Conservation (phyloP, 2,329 filamentous ascomycete species). For the Alternaria arborescens region DNA sequence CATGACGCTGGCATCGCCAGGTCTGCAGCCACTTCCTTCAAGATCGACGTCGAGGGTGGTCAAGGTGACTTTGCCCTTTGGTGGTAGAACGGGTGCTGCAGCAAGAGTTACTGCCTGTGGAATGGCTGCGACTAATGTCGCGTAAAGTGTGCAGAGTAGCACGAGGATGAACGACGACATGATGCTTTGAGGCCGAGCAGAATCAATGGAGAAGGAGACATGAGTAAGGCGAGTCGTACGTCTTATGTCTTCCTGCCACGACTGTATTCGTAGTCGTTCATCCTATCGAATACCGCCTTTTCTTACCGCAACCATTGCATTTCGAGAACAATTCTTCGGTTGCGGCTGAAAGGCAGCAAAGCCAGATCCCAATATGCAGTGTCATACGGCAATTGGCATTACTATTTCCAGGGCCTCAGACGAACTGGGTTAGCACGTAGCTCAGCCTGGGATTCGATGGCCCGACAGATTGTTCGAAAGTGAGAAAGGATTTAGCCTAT, state of each 20-base stretch:
- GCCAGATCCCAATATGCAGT: background rate
- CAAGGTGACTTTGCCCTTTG: conserved; percentile 22
- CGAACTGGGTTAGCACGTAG: background rate
- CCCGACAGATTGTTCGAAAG: background rate
- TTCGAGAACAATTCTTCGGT: background rate
- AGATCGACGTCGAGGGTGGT: conserved; percentile 31
- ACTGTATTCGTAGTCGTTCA: background rate
- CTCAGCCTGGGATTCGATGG: background rate
- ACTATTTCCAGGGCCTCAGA: background rate
- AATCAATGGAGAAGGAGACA: background rate
- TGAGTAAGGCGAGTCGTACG: background rate
- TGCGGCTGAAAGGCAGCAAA: conserved; percentile 3
- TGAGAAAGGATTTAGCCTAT: conserved; percentile 6
- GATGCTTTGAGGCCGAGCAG: background rate
- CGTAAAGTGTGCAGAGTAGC: background rate
- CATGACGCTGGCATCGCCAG: conserved; percentile 30
- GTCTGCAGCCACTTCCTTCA: conserved; percentile 34
- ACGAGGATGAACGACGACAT: background rate
- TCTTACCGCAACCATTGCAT: background rate
- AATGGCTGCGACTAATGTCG: background rate
- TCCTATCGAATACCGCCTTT: background rate
- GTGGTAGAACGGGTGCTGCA: conserved; percentile 19
- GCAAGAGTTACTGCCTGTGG: background rate
- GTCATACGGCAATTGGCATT: background rate
- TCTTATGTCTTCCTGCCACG: background rate